Evolutionary conservation across 2,329 filamentous ascomycete species (phyloP), one percentile per base, ranked within the genome.

Genomic region (Aspergillus amoenus): DNA sequence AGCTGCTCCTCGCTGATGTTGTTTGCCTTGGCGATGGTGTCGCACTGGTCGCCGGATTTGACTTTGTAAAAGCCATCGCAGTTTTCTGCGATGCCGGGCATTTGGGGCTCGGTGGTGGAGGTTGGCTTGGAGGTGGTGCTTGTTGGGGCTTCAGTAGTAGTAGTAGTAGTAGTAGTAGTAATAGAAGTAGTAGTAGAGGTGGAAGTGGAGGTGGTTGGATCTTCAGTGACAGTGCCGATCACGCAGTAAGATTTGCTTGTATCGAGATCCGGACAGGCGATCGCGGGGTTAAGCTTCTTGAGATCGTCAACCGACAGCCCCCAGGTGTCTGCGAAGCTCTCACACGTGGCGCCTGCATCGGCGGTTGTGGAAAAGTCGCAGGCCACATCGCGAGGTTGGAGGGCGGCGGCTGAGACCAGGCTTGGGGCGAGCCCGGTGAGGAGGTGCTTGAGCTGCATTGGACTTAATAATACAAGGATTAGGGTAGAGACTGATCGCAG

Each of bases 261-360:
- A 32, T 56, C 48, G 4, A 56, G 44, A 49, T 42, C 30, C 3
- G 52, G 52, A 30, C 48, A 51, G 21, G 8, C 49, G 22, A 60
- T 52, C n/a, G 52, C 58, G 4, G 58, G 55, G 48, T 60, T 60
- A 43, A 60, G 43, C 30, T 18, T 1, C 40, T 60, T 15, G 18
- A 60, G 39, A 17, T 30, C 11, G 21, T 41, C 41, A 24, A 60
- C 44, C 7, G 58, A 50, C 17, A 55, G 27, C 40, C 47, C 51
- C 55, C 58, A 60, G 27, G 5, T 48, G 37, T 39, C 39, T 34
- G 49, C 57, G 43, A 59, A 59, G 43, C 37, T 58, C 41, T 37
- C 21, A 27, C 57, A 59, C 13, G 57, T 59, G 44, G 41, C 46
- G 21, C 56, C 52, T 15, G 4, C 32, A 18, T 37, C 47, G 21